phyloP scores from a whole-genome alignment of 305 asterid species.

The Ilex paraguariensis region DNA sequence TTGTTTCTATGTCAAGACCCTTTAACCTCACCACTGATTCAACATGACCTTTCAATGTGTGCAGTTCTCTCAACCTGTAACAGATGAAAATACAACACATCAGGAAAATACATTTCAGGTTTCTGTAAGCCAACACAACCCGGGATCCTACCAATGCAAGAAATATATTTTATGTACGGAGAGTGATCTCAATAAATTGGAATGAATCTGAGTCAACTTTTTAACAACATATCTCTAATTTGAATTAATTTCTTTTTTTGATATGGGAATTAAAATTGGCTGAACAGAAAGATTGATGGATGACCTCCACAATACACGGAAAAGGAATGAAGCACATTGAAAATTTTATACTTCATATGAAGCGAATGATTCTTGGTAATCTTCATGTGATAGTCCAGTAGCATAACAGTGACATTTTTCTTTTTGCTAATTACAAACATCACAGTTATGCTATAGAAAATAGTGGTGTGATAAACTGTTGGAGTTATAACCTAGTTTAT shows the following conservation, averaged over 20 bases:
- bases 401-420: not conserved
- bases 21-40: slow-evolving; percentile 92
- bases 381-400: not conserved
- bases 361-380: not conserved
- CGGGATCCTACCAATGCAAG: too few species aligned
- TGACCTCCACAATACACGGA: too few species aligned
- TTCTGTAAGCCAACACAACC: too few species aligned
- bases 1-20: slow-evolving; percentile 94
- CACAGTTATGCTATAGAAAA: not conserved
- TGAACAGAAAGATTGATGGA: too few species aligned
- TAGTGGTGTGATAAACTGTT: not conserved
- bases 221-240: too few species aligned
- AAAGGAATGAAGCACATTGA: too few species aligned
- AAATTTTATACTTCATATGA: too few species aligned
- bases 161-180: too few species aligned
- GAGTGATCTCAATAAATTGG: too few species aligned
- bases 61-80: slow-evolving; percentile 76
- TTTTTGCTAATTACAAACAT: not conserved
- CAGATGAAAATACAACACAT: slow-evolving; percentile 13
- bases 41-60: slow-evolving; percentile 87
- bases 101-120: slow-evolving; percentile 1
- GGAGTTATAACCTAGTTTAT: too few species aligned
- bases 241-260: not conserved
- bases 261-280: too few species aligned
- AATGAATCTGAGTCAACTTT: not conserved